Percentiles rank a stretch among this genome's conserved stretches.
These are phyloP conservation scores for Metschnikowia lunata DNA, from an alignment of 805 yeast genomes.

Conservation along the genomic window DNA sequence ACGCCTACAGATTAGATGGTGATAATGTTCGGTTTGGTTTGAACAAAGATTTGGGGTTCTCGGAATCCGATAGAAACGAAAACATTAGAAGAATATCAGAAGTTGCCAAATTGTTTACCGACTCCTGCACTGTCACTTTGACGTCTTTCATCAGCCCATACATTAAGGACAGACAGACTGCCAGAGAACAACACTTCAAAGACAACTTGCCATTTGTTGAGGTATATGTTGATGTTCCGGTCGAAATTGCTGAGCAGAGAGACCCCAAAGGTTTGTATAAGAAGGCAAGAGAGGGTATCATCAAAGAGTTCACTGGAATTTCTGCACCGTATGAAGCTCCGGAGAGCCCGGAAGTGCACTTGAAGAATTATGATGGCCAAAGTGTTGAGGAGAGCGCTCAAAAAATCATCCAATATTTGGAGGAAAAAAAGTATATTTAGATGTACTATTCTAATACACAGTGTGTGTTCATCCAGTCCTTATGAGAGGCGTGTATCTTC, in stretches of 20 bases:
- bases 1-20: slow-evolving; percentile 87
- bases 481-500: no score
- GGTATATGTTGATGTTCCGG: slow-evolving; percentile 89
- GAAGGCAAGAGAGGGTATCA: slow-evolving; percentile 92
- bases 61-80: slow-evolving; percentile 88
- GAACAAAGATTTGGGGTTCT: slow-evolving; percentile 91
- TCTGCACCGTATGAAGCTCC: slow-evolving; percentile 97
- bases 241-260: slow-evolving; percentile 91
- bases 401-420: slow-evolving; percentile 63
- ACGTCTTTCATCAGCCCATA: slow-evolving; percentile 95
- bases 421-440: slow-evolving; percentile 41
- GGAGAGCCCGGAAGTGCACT: slow-evolving; percentile 72
- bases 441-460: no score
- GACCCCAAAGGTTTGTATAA: slow-evolving; percentile 97
- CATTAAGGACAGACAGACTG: slow-evolving; percentile 74
- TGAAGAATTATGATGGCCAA: slow-evolving; percentile 60
- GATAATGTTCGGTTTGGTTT: slow-evolving; percentile 93
- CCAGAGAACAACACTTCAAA: slow-evolving; percentile 77
- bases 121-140: slow-evolving; percentile 80
- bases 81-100: slow-evolving; percentile 93
- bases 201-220: slow-evolving; percentile 80
- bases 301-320: slow-evolving; percentile 92
- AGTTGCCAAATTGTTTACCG: slow-evolving; percentile 91
- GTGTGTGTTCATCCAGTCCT: no score
- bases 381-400: slow-evolving; percentile 79